Evolutionary conservation across 108 stramenopile species (phyloP).

Genomic region (Cyclotella choctawhatcheeana): DNA sequence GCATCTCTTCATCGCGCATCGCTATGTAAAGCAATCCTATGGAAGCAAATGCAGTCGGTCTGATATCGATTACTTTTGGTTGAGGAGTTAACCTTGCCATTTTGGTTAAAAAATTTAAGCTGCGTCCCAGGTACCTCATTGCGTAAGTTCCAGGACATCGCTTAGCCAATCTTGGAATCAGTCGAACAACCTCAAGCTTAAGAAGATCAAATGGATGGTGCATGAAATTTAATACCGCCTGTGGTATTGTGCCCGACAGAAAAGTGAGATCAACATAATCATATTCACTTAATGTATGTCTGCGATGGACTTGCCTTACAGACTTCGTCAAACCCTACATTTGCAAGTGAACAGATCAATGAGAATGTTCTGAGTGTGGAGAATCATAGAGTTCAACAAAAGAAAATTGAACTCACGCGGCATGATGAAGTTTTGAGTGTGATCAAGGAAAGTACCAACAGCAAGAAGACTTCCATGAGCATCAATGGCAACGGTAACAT

Average conservation of each 20-base stretch:
- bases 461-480: slow-evolving; percentile 91
- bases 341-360: not conserved
- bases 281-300: no score
- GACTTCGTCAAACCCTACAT: slow-evolving; percentile 46
- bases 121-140: slow-evolving; percentile 76
- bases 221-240: slow-evolving; percentile 81
- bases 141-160: slow-evolving; percentile 85
- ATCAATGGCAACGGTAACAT: slow-evolving; percentile 47
- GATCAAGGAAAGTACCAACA: slow-evolving; percentile 83
- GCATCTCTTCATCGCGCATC: slow-evolving; percentile 71
- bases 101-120: slow-evolving; percentile 78
- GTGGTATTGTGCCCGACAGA: no score
- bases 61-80: slow-evolving; percentile 68
- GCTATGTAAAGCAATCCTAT: slow-evolving; percentile 91
- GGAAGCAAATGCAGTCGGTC: slow-evolving; percentile 82
- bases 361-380: not conserved
- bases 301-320: no score
- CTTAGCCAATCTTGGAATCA: slow-evolving; percentile 91
- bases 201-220: slow-evolving; percentile 76
- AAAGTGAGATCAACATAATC: no score
- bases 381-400: slow-evolving; percentile 37
- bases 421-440: slow-evolving; percentile 91
- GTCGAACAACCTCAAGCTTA: slow-evolving; percentile 80
- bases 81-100: slow-evolving; percentile 56
- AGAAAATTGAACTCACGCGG: slow-evolving; percentile 72